Evolutionary conservation across 75 land plant species (phyloP).

Genomic region (Azolla pinnata): DNA sequence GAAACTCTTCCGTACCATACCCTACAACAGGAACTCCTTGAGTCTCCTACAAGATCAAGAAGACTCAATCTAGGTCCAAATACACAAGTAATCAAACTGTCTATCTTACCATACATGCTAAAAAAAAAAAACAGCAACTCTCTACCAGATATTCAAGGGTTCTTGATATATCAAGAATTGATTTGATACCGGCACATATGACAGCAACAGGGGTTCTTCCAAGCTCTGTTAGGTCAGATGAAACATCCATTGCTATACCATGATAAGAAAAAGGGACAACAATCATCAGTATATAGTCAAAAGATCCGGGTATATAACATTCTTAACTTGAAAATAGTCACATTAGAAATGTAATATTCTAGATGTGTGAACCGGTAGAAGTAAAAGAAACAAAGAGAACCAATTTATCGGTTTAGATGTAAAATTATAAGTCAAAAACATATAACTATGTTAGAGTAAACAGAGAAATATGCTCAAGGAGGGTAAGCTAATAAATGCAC

Average conservation of each 20-base stretch:
- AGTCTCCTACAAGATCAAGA: slow-evolving; percentile 64
- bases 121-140: neutral
- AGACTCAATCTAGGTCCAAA: no score
- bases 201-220: slow-evolving; percentile 88
- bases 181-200: slow-evolving; percentile 92
- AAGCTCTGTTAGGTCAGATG: slow-evolving; percentile 96
- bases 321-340: no score
- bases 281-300: neutral
- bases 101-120: neutral
- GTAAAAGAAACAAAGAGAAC: neutral
- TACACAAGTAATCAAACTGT: no score
- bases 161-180: slow-evolving; percentile 88
- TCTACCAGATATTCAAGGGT: slow-evolving; percentile 89
- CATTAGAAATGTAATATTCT: no score
- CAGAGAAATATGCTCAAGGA: no score
- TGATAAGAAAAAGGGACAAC: neutral
- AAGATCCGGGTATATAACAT: neutral
- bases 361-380: no score
- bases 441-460: neutral
- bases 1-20: slow-evolving; percentile 73
- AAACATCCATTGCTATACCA: slow-evolving; percentile 77
- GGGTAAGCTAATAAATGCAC: no score
- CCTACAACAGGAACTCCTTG: slow-evolving; percentile 92
- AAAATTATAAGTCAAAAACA: neutral
- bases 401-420: no score